Percentiles rank a stretch among this genome's conserved stretches.
Conservation (phyloP, 495 filamentous ascomycete genomes). For the Xylaria acuta region DNA sequence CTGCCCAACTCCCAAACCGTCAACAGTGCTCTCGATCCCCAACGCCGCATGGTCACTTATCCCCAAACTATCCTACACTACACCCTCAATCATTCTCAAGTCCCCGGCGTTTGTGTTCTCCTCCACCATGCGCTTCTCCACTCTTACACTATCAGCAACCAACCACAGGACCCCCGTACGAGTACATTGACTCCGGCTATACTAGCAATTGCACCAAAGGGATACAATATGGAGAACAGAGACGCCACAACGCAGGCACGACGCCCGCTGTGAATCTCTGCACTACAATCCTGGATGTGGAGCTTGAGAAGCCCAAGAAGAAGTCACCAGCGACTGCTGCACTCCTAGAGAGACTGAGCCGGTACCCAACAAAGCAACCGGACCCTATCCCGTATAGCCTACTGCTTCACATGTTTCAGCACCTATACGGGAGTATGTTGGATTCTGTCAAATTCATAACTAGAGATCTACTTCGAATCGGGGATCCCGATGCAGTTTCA, state of each 20-base stretch:
- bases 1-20: neutral
- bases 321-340: neutral
- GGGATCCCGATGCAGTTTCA: neutral
- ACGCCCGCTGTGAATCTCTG: neutral
- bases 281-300: neutral
- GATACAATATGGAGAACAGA: constrained; percentile 10
- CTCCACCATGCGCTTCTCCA: constrained; percentile 19
- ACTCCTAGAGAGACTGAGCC: constrained; percentile 11
- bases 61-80: neutral
- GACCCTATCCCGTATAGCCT: constrained; percentile 6
- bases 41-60: neutral
- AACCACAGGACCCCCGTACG: neutral
- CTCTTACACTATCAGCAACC: constrained; percentile 11
- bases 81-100: constrained; percentile 11
- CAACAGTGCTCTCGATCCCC: constrained; percentile 19
- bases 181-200: neutral
- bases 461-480: constrained; percentile 11
- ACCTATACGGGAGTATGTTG: constrained; percentile 19
- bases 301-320: constrained; percentile 20
- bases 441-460: constrained; percentile 8
- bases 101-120: constrained; percentile 10
- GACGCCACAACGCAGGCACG: neutral
- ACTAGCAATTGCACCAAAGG: neutral
- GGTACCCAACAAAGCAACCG: constrained; percentile 5
- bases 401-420: constrained; percentile 21